Evolutionary conservation across 208 protist species (phyloP), one percentile per base, ranked within the genome.

Genomic region (Crithidia bombi): DNA sequence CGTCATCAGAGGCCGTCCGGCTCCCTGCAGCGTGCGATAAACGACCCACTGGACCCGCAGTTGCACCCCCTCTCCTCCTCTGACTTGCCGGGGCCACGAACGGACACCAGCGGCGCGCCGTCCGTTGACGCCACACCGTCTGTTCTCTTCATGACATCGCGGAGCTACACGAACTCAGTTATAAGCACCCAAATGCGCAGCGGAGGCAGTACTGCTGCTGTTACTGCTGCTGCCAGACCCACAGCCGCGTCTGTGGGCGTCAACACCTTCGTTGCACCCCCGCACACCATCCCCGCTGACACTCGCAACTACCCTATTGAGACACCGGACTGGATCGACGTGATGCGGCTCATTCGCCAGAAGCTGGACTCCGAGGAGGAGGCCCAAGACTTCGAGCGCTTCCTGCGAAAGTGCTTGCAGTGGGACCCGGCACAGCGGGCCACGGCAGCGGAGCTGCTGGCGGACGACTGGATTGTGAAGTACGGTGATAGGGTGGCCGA

Each of bases 381-480:
- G 57, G 79, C 76, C 15, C 19, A 21, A 3, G 72, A 62, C 26
- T 88, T 91, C 55, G 79, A 84, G 52, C 3, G 21, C 5, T 86
- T 91, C 25, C 57, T 88, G 43, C 38, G n/a, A 17, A 56, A 59
- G 26, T 85, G 79, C 51, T 71, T 91, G 4, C 79, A 86, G 55
- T 91, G 85, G 85, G 79, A 88, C 44, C 79, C 85, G 9, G 58
- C 70, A 1, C 43, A 71, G 55, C 85, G 85, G 23, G 39, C 66
- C 14, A 72, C 62, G 19, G 82, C 85, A 21, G 47, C 69, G 12
- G 52, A 65, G 35, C 75, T 91, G 55, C 65, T 87, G 32, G 55
- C 62, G 11, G 54, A 72, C 9, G 47, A 41, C 12, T 91, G 85
- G 85, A 32, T 91, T 2, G 66, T 57, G 51, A 64, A 65, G 62